A percentile compares a stretch with the other conserved stretches of the same genome.
phyloP scores from a whole-genome alignment of 495 filamentous ascomycete species.

The Copromyces sp. region DNA sequence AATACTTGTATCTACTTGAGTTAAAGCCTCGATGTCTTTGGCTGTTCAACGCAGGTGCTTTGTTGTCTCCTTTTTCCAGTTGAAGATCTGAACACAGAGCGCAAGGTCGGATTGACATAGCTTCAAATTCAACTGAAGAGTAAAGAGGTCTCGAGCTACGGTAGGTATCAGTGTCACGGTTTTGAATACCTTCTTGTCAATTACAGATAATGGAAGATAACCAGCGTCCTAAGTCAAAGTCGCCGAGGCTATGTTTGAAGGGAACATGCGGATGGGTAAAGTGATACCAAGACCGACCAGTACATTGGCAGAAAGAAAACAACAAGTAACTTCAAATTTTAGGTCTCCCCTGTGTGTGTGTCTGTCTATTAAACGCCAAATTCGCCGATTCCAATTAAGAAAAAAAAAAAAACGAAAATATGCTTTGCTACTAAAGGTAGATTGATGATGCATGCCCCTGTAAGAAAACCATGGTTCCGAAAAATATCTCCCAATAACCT shows the following conservation, averaged over 20 bases:
- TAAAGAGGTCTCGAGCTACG: too few relatives aligned
- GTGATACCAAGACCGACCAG: too few relatives aligned
- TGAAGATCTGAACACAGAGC: not conserved
- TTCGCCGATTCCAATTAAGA: constrained; percentile 13
- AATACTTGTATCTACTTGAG: not conserved
- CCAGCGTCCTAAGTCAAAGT: too few relatives aligned
- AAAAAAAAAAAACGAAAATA: constrained; percentile 6
- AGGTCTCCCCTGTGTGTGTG: not conserved
- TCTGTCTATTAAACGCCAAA: constrained; percentile 15
- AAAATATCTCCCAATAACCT: not conserved
- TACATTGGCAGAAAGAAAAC: not conserved
- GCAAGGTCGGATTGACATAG: not conserved
- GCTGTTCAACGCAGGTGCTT: not conserved
- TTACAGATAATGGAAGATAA: too few relatives aligned
- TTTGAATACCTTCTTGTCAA: too few relatives aligned
- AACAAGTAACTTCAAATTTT: constrained; percentile 1
- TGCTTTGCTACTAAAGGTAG: constrained; percentile 2
- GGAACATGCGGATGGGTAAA: too few relatives aligned
- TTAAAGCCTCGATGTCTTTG: not conserved
- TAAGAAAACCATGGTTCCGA: not conserved
- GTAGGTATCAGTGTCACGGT: too few relatives aligned
- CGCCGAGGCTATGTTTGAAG: too few relatives aligned
- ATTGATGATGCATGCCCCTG: not conserved
- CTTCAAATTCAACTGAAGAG: too few relatives aligned
- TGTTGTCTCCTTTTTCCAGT: not conserved